Evolutionary conservation across 2,329 filamentous ascomycete species (phyloP).

Genomic region (Ophiosphaerella korrae): DNA sequence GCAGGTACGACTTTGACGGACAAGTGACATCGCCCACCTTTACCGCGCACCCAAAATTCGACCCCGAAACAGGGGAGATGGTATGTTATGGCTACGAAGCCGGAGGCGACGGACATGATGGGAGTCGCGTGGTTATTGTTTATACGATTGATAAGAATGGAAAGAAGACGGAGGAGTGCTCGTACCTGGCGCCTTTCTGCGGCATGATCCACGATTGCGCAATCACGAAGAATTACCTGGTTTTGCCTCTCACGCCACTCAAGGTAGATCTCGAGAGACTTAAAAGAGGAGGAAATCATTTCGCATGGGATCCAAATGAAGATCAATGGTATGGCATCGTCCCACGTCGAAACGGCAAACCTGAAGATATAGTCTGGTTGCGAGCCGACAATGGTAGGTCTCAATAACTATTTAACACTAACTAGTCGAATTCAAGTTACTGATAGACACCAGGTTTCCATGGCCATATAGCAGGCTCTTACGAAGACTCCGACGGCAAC

Average conservation of each 20-base stretch:
- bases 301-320: constrained; percentile 54
- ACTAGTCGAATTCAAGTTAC: not conserved
- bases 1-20: constrained; percentile 48
- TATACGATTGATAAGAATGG: constrained; percentile 49
- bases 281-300: constrained; percentile 48
- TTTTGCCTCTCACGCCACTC: constrained; percentile 47
- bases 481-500: constrained; percentile 46
- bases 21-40: constrained; percentile 49
- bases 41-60: constrained; percentile 54
- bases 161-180: constrained; percentile 47
- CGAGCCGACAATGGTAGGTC: constrained; percentile 56
- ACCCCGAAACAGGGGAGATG: constrained; percentile 50
- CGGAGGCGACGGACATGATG: constrained; percentile 43
- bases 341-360: constrained; percentile 56
- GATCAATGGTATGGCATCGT: constrained; percentile 63
- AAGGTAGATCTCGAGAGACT: constrained; percentile 43
- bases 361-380: constrained; percentile 60
- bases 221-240: constrained; percentile 47
- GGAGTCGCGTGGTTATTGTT: constrained; percentile 46
- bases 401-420: not conserved
- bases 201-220: constrained; percentile 50
- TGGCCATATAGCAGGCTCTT: constrained; percentile 51
- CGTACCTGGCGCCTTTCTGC: constrained; percentile 48
- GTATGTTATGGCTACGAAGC: constrained; percentile 52
- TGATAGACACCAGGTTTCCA: constrained; percentile 39